Percentiles rank a stretch among this genome's conserved stretches.
phyloP scores from a whole-genome alignment of 805 yeast species.

The Ogataea ganodermae region DNA sequence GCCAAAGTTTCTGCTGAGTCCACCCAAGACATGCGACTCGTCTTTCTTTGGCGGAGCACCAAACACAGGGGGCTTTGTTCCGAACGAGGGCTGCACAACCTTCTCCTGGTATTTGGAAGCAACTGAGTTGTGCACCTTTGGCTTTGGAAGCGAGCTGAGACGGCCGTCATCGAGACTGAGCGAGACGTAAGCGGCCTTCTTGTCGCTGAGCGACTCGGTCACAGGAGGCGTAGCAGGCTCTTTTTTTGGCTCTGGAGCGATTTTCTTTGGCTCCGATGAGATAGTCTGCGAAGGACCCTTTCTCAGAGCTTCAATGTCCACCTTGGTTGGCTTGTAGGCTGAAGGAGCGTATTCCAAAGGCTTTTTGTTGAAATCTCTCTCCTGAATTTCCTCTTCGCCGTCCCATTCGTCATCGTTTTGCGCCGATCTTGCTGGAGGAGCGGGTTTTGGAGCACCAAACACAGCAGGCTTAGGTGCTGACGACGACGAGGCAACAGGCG shows the following conservation, averaged over 20 bases:
- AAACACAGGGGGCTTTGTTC: conserved; percentile 36
- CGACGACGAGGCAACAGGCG: conserved; percentile 33
- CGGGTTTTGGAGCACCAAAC: conserved; percentile 23
- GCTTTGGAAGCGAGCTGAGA: conserved; percentile 64
- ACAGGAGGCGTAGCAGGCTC: conserved; percentile 47
- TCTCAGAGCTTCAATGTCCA: conserved; percentile 57
- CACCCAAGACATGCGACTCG: conserved; percentile 54
- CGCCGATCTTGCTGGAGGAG: conserved; percentile 10
- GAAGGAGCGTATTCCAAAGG: conserved; percentile 58
- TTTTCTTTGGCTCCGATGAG: conserved; percentile 34
- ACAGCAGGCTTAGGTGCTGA: conserved; percentile 16
- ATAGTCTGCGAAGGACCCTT: conserved; percentile 48
- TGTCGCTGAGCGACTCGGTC: conserved; percentile 44
- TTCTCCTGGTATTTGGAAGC: conserved; percentile 46
- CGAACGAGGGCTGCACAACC: conserved; percentile 38
- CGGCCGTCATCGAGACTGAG: conserved; percentile 45
- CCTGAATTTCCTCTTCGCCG: conserved; percentile 59
- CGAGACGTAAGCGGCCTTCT: conserved; percentile 34
- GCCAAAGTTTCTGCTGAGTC: conserved; percentile 62
- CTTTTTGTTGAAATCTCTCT: conserved; percentile 50
- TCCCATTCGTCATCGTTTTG: conserved; percentile 63
- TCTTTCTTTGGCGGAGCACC: conserved; percentile 36
- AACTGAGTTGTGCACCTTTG: conserved; percentile 53
- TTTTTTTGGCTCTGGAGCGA: conserved; percentile 34
- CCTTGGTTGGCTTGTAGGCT: conserved; percentile 68